Evolutionary conservation across 768 basidiomycete genomes (phyloP).

Genomic region (Pleurotus salmoneostramineus): DNA sequence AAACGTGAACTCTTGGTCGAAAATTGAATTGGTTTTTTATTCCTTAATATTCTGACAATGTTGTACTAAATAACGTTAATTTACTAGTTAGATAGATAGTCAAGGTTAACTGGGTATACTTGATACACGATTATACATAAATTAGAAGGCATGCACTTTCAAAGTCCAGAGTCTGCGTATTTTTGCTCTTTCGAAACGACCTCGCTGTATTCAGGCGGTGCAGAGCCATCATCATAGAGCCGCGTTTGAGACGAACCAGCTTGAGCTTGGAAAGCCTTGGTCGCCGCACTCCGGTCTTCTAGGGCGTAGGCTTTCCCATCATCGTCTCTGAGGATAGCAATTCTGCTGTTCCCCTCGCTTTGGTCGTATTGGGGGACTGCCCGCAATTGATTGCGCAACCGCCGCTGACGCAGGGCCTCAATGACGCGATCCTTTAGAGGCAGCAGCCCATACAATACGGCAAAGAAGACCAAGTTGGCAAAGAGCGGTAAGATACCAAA

Average conservation of each 20-base stretch:
- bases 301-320: not conserved
- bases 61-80: not conserved
- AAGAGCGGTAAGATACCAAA: slow-evolving; percentile 14
- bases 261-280: not conserved
- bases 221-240: not conserved
- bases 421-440: not conserved
- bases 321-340: not conserved
- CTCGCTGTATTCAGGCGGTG: not conserved
- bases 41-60: not conserved
- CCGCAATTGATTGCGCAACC: not conserved
- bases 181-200: not conserved
- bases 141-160: not conserved
- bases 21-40: not conserved
- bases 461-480: slow-evolving; percentile 3
- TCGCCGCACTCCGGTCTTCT: not conserved
- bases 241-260: not conserved
- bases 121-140: no score
- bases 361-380: not conserved
- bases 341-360: not conserved
- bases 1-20: not conserved
- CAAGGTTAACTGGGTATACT: no score
- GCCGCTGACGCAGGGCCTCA: not conserved
- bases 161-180: not conserved
- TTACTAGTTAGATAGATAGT: not conserved
- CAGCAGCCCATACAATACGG: not conserved